These are phyloP conservation scores for Trichoderma harzianum DNA, from an alignment of 2,329 filamentous ascomycete species.

Conservation along the genomic window DNA sequence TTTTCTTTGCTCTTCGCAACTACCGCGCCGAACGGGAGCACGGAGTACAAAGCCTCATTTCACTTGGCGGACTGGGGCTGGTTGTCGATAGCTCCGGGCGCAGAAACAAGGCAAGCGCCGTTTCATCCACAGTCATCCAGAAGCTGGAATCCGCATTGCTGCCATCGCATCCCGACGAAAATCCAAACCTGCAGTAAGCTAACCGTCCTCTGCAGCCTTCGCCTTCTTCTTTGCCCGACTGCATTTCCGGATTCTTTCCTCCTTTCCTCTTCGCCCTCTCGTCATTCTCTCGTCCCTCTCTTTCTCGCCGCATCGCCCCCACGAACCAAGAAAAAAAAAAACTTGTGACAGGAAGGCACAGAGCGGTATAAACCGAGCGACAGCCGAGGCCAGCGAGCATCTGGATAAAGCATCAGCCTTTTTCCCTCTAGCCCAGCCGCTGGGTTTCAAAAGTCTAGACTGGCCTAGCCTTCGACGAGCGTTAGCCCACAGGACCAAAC, in stretches of 20 bases:
- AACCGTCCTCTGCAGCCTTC: background rate
- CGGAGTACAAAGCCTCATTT: background rate
- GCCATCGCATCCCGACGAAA: background rate
- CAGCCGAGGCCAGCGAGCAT: constrained; percentile 3
- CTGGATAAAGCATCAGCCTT: background rate
- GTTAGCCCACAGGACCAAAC: constrained; percentile 10
- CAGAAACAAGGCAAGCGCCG: constrained; percentile 13
- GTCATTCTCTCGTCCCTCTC: background rate
- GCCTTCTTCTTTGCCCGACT: background rate
- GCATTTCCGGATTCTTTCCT: background rate
- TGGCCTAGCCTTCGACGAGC: constrained; percentile 15
- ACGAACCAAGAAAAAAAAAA: background rate
- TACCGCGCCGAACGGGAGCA: background rate
- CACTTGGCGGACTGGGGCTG: background rate
- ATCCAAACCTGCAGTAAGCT: background rate
- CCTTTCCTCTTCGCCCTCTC: background rate
- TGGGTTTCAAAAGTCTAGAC: constrained; percentile 13
- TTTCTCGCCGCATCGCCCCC: background rate
- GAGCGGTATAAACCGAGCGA: constrained; percentile 12
- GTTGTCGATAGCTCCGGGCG: background rate
- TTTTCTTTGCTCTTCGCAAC: background rate
- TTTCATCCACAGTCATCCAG: background rate
- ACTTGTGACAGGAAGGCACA: background rate
- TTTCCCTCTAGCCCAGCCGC: background rate
- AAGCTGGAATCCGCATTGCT: background rate